A percentile compares a stretch with the other conserved stretches of the same genome.
phyloP scores from a whole-genome alignment of 1,284 basidiomycete species.

The Melampsora americana region DNA sequence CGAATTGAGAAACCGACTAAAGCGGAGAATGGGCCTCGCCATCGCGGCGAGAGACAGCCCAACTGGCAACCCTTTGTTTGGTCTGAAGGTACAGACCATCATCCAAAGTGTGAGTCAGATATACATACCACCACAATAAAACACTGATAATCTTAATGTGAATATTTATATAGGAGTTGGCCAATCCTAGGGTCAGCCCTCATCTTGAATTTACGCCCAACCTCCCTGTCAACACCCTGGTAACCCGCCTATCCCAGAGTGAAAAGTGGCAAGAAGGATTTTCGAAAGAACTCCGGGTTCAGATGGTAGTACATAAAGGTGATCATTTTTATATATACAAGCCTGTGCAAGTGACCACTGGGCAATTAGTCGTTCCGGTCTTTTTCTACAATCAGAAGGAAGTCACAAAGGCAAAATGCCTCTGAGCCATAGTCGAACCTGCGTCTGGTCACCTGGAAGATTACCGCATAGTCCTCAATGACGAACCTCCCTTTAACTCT shows the following conservation, averaged over 20 bases:
- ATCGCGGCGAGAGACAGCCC: not conserved
- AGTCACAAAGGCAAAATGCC: not conserved
- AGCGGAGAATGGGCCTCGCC: not conserved
- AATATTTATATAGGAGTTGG: not conserved
- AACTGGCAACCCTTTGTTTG: not conserved
- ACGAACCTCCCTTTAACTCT: not conserved
- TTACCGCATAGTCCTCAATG: not conserved
- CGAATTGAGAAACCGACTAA: not conserved
- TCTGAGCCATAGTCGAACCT: not conserved
- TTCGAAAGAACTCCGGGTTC: not conserved
- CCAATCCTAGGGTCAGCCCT: not conserved
- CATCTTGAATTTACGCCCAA: not conserved
- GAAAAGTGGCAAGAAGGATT: not conserved
- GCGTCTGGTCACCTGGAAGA: not conserved
- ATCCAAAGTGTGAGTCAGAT: not conserved
- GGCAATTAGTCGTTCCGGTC: not conserved
- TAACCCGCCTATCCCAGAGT: not conserved
- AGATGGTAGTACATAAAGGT: not conserved
- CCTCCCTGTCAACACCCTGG: not conserved
- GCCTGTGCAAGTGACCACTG: not conserved
- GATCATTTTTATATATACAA: constrained; percentile 13
- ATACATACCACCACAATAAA: too few species aligned
- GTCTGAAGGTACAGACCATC: not conserved
- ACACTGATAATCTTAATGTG: too few species aligned
- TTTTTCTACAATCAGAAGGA: not conserved